Evolutionary conservation across 1,284 basidiomycete species (phyloP).

Genomic region (Schizophyllum commune): DNA sequence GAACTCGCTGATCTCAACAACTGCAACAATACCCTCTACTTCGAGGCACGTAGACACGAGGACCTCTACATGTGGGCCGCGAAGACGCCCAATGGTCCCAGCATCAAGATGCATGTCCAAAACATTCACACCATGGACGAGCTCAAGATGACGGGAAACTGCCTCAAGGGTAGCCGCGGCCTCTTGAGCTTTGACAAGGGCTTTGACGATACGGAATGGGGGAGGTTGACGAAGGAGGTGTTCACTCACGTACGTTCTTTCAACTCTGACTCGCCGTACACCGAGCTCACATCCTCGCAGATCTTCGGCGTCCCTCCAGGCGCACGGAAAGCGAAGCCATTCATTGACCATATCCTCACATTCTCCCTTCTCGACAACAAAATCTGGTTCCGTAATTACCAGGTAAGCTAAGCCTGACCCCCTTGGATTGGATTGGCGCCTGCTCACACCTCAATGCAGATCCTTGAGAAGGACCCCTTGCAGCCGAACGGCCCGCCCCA

Average conservation of each 20-base stretch:
- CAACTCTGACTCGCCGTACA: background rate
- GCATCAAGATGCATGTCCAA: conserved; percentile 95
- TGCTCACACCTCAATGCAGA: conserved; percentile 34
- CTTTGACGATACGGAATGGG: conserved; percentile 90
- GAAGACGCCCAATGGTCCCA: conserved; percentile 96
- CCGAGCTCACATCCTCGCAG: conserved; percentile 33
- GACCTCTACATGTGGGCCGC: conserved; percentile 97
- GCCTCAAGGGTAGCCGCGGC: conserved; percentile 91
- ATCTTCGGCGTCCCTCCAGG: conserved; percentile 92
- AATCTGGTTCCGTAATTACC: conserved; percentile 99
- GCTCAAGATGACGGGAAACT: conserved; percentile 99
- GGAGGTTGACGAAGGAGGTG: conserved; percentile 86
- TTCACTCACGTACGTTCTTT: conserved; percentile 82
- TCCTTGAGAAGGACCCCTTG: conserved; percentile 72
- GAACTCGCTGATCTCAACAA: conserved; percentile 97
- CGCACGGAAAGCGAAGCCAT: conserved; percentile 90
- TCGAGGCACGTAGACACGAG: conserved; percentile 93
- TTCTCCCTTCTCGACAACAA: conserved; percentile 96
- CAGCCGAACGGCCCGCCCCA: conserved; percentile 70
- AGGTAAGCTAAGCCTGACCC: conserved; percentile 39
- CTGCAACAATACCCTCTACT: conserved; percentile 97
- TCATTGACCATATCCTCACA: conserved; percentile 95
- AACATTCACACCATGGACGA: conserved; percentile 99
- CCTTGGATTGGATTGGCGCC: background rate
- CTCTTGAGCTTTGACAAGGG: conserved; percentile 88